A percentile compares a stretch with the other conserved stretches of the same genome.
Conservation (phyloP, 805 yeast species). For the Hanseniaspora clermontiae region DNA sequence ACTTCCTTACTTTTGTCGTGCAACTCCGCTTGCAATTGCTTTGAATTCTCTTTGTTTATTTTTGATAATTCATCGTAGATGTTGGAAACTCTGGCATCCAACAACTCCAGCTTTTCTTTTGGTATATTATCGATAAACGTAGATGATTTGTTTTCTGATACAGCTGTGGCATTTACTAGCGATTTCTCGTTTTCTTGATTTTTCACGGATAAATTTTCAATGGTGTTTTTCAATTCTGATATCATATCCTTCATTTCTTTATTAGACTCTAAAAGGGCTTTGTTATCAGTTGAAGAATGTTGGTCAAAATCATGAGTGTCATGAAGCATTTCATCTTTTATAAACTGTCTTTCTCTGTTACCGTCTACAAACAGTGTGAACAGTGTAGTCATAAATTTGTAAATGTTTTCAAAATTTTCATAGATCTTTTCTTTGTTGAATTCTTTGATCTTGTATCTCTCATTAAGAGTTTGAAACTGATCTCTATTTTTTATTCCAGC, state of each 20-base stretch:
- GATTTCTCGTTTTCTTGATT: not conserved
- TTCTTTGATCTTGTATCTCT: not conserved
- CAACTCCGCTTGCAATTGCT: not conserved
- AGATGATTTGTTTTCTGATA: not conserved
- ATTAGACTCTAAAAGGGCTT: not conserved
- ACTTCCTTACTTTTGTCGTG: not conserved
- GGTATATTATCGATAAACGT: not conserved
- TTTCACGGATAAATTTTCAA: not conserved
- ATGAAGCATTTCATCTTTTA: constrained; percentile 12
- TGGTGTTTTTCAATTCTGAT: not conserved
- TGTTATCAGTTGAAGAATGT: not conserved
- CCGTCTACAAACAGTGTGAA: constrained; percentile 3
- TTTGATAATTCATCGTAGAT: not conserved
- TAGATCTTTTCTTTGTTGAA: not conserved
- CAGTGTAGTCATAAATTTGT: not conserved
- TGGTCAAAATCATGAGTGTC: not conserved
- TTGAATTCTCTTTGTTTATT: not conserved
- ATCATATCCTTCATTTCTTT: not conserved
- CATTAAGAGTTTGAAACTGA: constrained; percentile 7
- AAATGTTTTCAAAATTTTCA: constrained; percentile 6
- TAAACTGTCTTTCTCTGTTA: constrained; percentile 8
- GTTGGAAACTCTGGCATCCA: not conserved
- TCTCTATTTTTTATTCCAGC: not conserved
- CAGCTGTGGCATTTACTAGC: not conserved
- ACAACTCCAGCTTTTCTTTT: not conserved